Conservation (phyloP, 1,284 basidiomycete genomes). For the Taiwanofungus camphoratus region DNA sequence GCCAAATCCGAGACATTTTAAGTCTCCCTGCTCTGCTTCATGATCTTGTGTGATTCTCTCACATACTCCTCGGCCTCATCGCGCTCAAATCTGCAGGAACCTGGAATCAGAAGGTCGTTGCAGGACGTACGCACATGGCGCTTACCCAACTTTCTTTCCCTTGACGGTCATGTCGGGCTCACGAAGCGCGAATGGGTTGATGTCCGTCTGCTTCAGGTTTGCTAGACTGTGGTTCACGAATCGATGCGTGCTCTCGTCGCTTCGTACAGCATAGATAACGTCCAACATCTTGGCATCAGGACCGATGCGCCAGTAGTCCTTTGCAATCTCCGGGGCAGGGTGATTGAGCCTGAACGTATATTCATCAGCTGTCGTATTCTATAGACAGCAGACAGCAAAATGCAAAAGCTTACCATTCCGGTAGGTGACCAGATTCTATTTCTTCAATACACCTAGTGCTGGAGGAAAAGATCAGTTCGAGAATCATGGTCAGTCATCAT, state of each 20-base stretch:
- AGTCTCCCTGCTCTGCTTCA: conserved; percentile 7
- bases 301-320: conserved; percentile 88
- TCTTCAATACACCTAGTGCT: conserved; percentile 82
- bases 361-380: too few relatives aligned
- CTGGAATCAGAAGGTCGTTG: conserved; percentile 12
- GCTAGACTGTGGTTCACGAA: conserved; percentile 93
- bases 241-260: conserved; percentile 90
- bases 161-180: conserved; percentile 84
- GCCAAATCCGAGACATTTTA: too few relatives aligned
- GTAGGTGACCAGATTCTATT: conserved; percentile 79
- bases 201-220: conserved; percentile 75
- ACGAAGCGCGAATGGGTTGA: conserved; percentile 89
- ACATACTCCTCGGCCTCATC: conserved; percentile 68
- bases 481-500: conserved; percentile 11
- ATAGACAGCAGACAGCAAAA: background rate
- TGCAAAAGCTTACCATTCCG: conserved; percentile 61
- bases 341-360: conserved; percentile 38
- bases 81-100: conserved; percentile 59
- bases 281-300: conserved; percentile 77
- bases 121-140: background rate
- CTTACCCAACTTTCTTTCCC: conserved; percentile 66
- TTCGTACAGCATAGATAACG: conserved; percentile 85
- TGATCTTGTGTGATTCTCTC: conserved; percentile 19
- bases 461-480: conserved; percentile 1
- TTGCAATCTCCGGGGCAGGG: conserved; percentile 85